Percentiles rank a stretch among this genome's conserved stretches.
These are phyloP conservation scores for Prunus armeniaca DNA, from an alignment of 306 rosid species.

Conservation along the genomic window DNA sequence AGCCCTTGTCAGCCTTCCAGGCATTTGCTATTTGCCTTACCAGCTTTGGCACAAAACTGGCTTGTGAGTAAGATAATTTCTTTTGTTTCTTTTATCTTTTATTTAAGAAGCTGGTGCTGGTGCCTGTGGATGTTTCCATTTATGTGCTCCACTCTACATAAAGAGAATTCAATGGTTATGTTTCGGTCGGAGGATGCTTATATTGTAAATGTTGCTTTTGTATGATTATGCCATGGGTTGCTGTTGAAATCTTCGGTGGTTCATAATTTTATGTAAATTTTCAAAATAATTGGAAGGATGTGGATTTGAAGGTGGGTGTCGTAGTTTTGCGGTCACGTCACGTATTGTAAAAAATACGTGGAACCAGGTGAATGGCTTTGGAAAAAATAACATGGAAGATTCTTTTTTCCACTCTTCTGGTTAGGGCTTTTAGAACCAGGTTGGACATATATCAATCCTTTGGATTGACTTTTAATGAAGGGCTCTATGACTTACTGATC, in stretches of 20 bases:
- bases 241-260: neutral
- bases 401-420: no score
- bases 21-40: constrained; percentile 97
- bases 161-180: constrained; percentile 19
- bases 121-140: constrained; percentile 36
- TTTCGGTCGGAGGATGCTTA: constrained; percentile 29
- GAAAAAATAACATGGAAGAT: neutral
- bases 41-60: constrained; percentile 97
- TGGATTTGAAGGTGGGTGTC: neutral
- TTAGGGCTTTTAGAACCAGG: no score
- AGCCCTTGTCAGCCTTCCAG: constrained; percentile 92
- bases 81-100: constrained; percentile 25
- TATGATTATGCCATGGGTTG: constrained; percentile 27
- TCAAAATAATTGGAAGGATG: neutral
- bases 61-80: constrained; percentile 65
- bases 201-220: constrained; percentile 47
- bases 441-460: no score
- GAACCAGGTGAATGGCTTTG: neutral
- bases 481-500: no score
- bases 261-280: neutral
- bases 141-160: constrained; percentile 26
- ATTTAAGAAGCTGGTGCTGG: constrained; percentile 24
- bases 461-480: no score
- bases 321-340: neutral
- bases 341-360: no score